Evolutionary conservation across 129 eudicot genomes (phyloP).

Genomic region (Tagetes erecta): DNA sequence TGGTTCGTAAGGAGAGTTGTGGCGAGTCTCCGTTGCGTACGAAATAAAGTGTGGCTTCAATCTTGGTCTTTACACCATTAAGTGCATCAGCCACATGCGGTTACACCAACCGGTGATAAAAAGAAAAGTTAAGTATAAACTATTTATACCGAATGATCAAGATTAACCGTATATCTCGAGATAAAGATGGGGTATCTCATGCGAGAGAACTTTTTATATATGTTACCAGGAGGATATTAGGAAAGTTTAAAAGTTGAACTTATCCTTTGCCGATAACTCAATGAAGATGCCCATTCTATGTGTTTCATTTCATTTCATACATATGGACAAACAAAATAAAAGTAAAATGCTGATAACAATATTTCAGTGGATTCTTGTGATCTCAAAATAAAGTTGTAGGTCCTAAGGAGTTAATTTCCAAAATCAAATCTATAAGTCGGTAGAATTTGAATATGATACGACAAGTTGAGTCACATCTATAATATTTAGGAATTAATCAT

Average conservation of each 20-base stretch:
- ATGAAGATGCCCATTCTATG: conserved; percentile 6
- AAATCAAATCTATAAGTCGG: too few species aligned
- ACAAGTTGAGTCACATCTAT: too few species aligned
- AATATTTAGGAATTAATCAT: too few species aligned
- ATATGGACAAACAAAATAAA: background rate
- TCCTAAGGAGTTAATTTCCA: background rate
- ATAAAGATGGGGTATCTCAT: background rate
- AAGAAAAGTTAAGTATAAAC: too few species aligned
- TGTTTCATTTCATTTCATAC: background rate
- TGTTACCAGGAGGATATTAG: background rate
- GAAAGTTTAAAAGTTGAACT: conserved; percentile 4
- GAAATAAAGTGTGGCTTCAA: too few species aligned
- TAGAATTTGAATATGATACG: too few species aligned
- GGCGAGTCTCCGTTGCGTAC: too few species aligned
- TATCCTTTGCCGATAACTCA: background rate
- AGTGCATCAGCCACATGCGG: too few species aligned
- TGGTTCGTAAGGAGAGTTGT: too few species aligned
- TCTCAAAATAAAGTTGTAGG: background rate
- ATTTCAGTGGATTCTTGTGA: background rate
- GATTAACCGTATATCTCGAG: background rate
- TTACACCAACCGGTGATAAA: too few species aligned
- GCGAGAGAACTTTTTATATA: background rate
- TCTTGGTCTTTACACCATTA: too few species aligned
- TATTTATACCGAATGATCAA: too few species aligned
- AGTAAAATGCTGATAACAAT: conserved; percentile 8